phyloP scores from a whole-genome alignment of 768 basidiomycete species.

The Auriscalpium microsporum region DNA sequence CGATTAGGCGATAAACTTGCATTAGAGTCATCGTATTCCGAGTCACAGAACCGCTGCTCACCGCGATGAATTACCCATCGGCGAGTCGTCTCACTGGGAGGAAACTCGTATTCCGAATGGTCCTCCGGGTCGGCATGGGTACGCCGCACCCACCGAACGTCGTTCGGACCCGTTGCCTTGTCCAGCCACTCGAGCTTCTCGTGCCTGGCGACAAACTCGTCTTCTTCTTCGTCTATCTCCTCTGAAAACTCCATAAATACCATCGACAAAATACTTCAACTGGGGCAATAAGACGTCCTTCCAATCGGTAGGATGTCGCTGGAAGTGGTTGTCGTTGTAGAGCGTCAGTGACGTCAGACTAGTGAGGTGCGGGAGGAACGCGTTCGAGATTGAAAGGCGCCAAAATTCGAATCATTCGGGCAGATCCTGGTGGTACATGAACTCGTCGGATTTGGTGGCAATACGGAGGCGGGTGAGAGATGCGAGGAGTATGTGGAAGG shows the following conservation, averaged over 20 bases:
- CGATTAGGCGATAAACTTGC: too few relatives aligned
- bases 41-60: too few relatives aligned
- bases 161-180: neutral
- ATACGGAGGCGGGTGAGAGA: neutral
- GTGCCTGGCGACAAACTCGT: neutral
- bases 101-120: neutral
- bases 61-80: neutral
- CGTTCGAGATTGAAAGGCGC: neutral
- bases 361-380: neutral
- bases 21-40: too few relatives aligned
- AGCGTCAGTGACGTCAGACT: neutral
- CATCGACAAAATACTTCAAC: neutral
- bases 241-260: neutral
- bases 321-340: neutral
- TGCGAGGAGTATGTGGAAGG: neutral
- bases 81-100: neutral
- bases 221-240: neutral
- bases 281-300: neutral
- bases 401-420: neutral
- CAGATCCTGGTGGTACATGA: neutral
- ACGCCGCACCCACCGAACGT: neutral
- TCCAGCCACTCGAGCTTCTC: neutral
- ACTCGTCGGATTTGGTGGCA: neutral
- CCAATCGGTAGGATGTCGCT: neutral
- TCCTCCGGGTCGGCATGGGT: neutral